These are phyloP conservation scores for Heliamphora ciliata DNA, from an alignment of 179 eudicot species.

Conservation along the genomic window DNA sequence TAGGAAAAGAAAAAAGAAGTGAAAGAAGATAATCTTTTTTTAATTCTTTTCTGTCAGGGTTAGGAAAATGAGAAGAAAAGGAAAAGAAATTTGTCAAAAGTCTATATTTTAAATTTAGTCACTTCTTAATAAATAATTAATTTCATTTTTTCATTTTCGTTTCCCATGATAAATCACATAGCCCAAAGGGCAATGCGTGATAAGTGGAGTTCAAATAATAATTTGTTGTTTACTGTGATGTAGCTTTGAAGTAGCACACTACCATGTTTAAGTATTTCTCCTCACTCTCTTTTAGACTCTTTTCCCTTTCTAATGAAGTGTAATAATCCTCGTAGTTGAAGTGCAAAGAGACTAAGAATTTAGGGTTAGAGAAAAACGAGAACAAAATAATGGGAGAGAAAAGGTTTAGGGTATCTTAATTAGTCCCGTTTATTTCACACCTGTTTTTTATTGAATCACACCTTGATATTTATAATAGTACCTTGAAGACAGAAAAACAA, in stretches of 20 bases:
- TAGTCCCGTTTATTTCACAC: too few relatives aligned
- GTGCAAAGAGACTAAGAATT: too few relatives aligned
- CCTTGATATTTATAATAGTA: too few relatives aligned
- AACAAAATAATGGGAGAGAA: too few relatives aligned
- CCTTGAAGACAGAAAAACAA: too few relatives aligned
- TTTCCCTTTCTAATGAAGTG: neutral
- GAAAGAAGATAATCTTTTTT: neutral
- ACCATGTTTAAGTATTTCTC: neutral
- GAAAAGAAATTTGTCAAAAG: neutral
- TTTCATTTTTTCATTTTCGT: neutral
- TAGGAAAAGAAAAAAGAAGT: neutral
- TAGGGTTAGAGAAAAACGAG: too few relatives aligned
- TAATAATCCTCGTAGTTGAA: neutral
- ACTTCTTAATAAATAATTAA: neutral
- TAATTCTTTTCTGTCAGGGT: neutral
- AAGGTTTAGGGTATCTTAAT: too few relatives aligned
- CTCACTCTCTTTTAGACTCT: neutral
- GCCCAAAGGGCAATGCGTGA: neutral
- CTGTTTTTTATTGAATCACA: too few relatives aligned
- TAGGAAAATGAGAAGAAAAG: constrained; percentile 5
- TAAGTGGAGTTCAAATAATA: neutral
- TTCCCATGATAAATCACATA: neutral
- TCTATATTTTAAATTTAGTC: neutral
- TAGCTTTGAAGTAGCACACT: neutral
- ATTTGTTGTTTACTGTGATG: neutral